Evolutionary conservation across 2,329 filamentous ascomycete species (phyloP).

Genomic region (Colletotrichum sp.): DNA sequence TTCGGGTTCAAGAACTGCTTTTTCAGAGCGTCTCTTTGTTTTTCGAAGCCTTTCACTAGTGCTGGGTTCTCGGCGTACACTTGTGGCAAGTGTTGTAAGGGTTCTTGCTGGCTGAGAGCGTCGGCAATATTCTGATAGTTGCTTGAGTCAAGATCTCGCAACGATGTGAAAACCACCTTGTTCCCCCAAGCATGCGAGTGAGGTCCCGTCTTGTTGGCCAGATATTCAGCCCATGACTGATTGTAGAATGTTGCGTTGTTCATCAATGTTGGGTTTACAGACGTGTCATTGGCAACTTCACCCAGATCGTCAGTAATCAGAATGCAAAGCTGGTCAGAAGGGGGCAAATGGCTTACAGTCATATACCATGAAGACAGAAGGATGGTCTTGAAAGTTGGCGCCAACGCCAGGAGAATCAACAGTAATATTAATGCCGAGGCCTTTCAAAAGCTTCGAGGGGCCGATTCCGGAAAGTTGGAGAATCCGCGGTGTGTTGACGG

Average conservation of each 20-base stretch:
- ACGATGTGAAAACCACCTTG: constrained; percentile 24
- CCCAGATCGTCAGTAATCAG: neutral
- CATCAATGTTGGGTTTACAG: constrained; percentile 21
- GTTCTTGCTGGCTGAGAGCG: constrained; percentile 21
- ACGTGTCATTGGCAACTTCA: constrained; percentile 9
- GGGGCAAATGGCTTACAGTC: constrained; percentile 24
- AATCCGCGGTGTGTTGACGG: constrained; percentile 60
- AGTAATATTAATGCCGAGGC: constrained; percentile 54
- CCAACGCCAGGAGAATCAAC: constrained; percentile 54
- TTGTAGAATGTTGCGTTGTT: constrained; percentile 26
- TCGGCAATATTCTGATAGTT: constrained; percentile 2
- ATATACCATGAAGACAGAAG: constrained; percentile 35
- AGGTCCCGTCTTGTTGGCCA: constrained; percentile 25
- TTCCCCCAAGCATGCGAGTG: constrained; percentile 27
- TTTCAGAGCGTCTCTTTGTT: constrained; percentile 15
- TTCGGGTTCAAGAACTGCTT: constrained; percentile 21
- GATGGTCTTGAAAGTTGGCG: constrained; percentile 42
- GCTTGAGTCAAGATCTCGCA: constrained; percentile 15
- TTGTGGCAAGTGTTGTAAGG: constrained; percentile 20
- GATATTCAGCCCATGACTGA: constrained; percentile 26
- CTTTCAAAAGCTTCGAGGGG: constrained; percentile 37
- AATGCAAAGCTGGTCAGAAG: neutral
- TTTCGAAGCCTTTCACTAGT: constrained; percentile 15
- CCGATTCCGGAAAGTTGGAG: constrained; percentile 64
- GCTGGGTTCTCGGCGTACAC: constrained; percentile 23